Base-by-base conservation (phyloP, 768 basidiomycete genomes). In the Filobasidium wieringae region DNA sequence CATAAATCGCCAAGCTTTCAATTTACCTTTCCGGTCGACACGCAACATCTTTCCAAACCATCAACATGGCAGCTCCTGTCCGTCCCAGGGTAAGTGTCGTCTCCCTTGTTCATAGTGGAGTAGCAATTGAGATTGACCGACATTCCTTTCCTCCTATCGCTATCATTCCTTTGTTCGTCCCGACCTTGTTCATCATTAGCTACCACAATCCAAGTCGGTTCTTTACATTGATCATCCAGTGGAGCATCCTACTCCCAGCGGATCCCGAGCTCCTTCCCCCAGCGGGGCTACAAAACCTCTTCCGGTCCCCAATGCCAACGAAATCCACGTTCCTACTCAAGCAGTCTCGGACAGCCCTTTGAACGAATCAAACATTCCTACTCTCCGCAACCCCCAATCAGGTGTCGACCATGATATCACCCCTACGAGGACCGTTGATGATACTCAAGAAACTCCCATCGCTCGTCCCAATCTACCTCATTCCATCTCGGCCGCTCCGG, bases 141-240 rank as follows among this genome's bases (percentile, higher is more conserved):
- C n/a, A 47, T 26, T 14, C 17, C 22, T 22, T 17, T 41, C 17
- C 53, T 15, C 11, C 33, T 41, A 11, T 14, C 37, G 30, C 5
- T 17, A 29, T 2, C n/a, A 53, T 26, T n/a, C 27, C 6, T 40
- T 4, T 7, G 8, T 4, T 15, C 15, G 17, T 37, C n/a, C 5
- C 39, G 31, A 19, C 7, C 24, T 19, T 14, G 17, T 6, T 17
- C 24, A 14, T 30, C n/a, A 17, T 32, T 55, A 71, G 67, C 64
- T 74, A 14, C 72, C 68, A 14, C 61, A 67, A 51, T 68, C 68
- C 51, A 66, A 69, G 50, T 71, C 72, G 29, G 65, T 73, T 31
- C 66, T 72, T 34, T 75, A 69, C 65, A 70, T 73, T 58, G 72
- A 73, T 19, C 67, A 73, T 39, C 64, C 66, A 29, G 36, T 62